Evolutionary conservation across 306 rosid genomes (phyloP), one percentile per base, ranked within the genome.

Genomic region (Argentina anserina): DNA sequence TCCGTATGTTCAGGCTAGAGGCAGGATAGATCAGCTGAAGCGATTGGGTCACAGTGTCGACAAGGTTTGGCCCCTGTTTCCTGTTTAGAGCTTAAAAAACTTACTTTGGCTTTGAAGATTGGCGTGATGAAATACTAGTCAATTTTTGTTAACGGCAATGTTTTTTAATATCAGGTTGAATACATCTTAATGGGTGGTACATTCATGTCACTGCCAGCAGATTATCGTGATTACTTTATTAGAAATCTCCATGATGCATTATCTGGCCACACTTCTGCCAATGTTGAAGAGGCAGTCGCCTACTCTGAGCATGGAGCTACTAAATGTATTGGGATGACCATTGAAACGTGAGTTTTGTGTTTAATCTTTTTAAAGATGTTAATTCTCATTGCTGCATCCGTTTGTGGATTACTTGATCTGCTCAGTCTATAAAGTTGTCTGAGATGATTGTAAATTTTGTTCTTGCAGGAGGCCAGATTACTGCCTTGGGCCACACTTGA

Each of bases 1-100:
- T 80, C 99, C 99, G 0, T 89, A 94, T 86, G 97, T 89, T 67
- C 99, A 94, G 86, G 92, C 97, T 26, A 88, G 97, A 78, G 71
- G 99, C 80, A 89, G 99, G 88, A 89, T 94, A 65, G 99, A 94
- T 82, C 99, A 94, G 86, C 84, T 94, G 83, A 94, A 94, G 92
- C 94, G 99, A 68, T 79, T 94, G 86, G 99, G 99, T 78, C 99
- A 94, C 78, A 94, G 96, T 68, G 97, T 91, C 10, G 99, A 94
- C 75, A 94, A 94, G 99, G 98, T 94, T 59, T 68, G 82, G 67
- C 50, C 43, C 50, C 43, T 71, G 61, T 69, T 76, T 67, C 69
- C 26, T 47, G 3, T 45, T 64, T 37, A 47, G 18, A 7, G 37
- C 26, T n/a, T 31, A 12, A 36, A 29, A 0, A 6, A 55, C 3